These are phyloP conservation scores for Cichorium intybus DNA, from an alignment of 140 eudicot species.

Conservation along the genomic window DNA sequence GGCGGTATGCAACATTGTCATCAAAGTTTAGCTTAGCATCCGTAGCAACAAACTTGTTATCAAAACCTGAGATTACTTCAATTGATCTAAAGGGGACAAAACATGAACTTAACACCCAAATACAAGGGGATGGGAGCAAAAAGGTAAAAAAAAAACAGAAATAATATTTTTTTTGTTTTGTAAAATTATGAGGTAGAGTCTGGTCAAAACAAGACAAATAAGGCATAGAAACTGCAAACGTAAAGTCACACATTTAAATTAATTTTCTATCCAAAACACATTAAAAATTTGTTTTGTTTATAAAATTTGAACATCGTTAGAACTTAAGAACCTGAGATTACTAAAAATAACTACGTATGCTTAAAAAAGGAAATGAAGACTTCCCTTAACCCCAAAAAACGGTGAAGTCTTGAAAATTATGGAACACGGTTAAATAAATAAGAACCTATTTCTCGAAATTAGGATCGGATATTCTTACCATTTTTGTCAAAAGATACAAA, in stretches of 20 bases:
- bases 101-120: too few relatives aligned
- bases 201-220: slow-evolving; percentile 20
- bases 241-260: slow-evolving; percentile 22
- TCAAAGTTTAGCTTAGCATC: too few relatives aligned
- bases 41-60: too few relatives aligned
- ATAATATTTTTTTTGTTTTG: too few relatives aligned
- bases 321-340: slow-evolving; percentile 9
- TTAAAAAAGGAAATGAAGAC: background rate
- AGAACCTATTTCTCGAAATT: slow-evolving; percentile 15
- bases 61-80: too few relatives aligned
- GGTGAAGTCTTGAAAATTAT: slow-evolving; percentile 6
- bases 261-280: slow-evolving; percentile 9
- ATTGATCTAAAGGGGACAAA: too few relatives aligned
- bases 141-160: too few relatives aligned
- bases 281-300: background rate
- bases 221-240: background rate
- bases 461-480: background rate
- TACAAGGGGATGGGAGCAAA: too few relatives aligned
- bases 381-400: background rate
- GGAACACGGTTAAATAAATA: slow-evolving; percentile 1
- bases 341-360: background rate
- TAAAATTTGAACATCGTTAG: background rate
- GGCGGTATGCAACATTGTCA: too few relatives aligned
- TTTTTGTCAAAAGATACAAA: slow-evolving; percentile 6
- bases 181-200: slow-evolving; percentile 22